Base-by-base conservation (phyloP, 148 eudicot species). In the Fagopyrum esculentum region DNA sequence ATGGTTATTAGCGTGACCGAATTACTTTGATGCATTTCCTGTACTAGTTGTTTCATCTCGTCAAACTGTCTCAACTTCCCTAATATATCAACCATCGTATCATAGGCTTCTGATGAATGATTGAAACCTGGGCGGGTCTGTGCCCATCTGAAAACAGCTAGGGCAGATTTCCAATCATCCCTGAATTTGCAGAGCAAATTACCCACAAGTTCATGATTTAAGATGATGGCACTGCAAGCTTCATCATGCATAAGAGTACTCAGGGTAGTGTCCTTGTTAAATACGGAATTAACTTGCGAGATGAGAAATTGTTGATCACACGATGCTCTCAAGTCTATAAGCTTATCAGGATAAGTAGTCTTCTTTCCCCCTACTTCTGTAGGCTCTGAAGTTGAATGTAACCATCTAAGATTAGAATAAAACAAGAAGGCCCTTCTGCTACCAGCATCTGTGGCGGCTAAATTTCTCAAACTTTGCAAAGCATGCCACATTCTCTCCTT, bases 131-230 rank as follows among this genome's bases (percentile, higher is more conserved):
- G 78, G 17, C 69, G 81, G 57, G 84, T 79, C 72, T 82, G 83
- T 4, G 83, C 97, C 97, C 96, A 95, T 78, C 85, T 87, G 64
- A 89, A 95, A 64, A 83, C 73, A 9, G 83, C 91, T 52, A 90
- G 74, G 46, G 93, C 96, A 72, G 93, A 82, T 74, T 88, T 91
- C 97, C 98, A 94, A 73, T 94, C 98, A 80, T 91, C 90, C 74
- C 77, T 86, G 78, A 85, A 93, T 16, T 85, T 84, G 73, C 71
- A 71, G 12, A 91, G 87, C 74, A 91, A 82, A 74, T 51, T 44
- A 68, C 73, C 73, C 35, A 91, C 88, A 68, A 90, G 78, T 69
- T 63, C 70, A 75, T 84, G 84, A 71, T 83, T 83, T 51, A 89
- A 26, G 17, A 63, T 73, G 57, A 87, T 74, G 6, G 79, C 69